Evolutionary conservation across 169 alveolate species (phyloP).

Genomic region (Plasmodium knowlesi): DNA sequence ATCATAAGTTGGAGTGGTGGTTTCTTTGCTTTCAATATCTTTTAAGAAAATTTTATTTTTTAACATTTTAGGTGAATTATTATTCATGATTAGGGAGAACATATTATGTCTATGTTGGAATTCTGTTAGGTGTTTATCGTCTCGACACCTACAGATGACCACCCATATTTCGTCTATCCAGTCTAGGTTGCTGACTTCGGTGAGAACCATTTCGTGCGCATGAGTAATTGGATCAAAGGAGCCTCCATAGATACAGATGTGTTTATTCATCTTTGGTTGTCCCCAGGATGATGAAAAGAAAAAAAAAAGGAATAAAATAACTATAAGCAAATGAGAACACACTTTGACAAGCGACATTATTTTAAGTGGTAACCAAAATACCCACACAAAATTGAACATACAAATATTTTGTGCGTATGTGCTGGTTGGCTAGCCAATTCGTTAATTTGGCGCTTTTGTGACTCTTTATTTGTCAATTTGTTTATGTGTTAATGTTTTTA

Average conservation of each 20-base stretch:
- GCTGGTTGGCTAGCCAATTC: background rate
- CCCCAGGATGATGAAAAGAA: background rate
- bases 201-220: constrained; percentile 71
- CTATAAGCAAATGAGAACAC: background rate
- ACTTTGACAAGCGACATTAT: background rate
- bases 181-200: constrained; percentile 22
- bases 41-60: constrained; percentile 64
- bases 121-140: constrained; percentile 30
- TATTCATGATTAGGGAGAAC: constrained; percentile 48
- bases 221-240: constrained; percentile 60
- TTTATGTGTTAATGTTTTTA: background rate
- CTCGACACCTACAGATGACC: constrained; percentile 57
- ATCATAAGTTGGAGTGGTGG: constrained; percentile 57
- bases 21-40: constrained; percentile 35
- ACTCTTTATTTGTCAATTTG: background rate
- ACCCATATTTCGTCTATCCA: constrained; percentile 74
- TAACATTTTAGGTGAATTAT: constrained; percentile 7
- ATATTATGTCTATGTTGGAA: constrained; percentile 56
- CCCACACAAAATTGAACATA: background rate
- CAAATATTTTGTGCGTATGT: background rate
- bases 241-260: constrained; percentile 67
- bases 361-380: background rate
- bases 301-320: background rate
- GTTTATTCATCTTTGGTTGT: constrained; percentile 43
- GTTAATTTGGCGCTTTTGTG: background rate